phyloP scores from a whole-genome alignment of 306 rosid genomes.

The apple (Malus domestica) region ASM211411v1 NC_041790.1:6364501-6365000 shows the following conservation, averaged over 20 bases:
- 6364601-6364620: too few species aligned
- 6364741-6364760: constrained; percentile 11
- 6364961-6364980: too few species aligned
- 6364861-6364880: constrained; percentile 49
- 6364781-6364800: constrained; percentile 14
- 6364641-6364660: too few species aligned
- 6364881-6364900: constrained; percentile 47
- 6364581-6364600: too few species aligned
- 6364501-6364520: fast-evolving
- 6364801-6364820: constrained; percentile 36
- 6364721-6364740: not conserved
- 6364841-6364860: constrained; percentile 37
- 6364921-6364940: constrained; percentile 20
- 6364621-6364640: too few species aligned
- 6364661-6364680: too few species aligned
- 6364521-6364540: fast-evolving
- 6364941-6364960: too few species aligned
- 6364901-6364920: constrained; percentile 46
- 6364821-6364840: constrained; percentile 50
- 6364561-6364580: too few species aligned
- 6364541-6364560: fast-evolving
- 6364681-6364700: too few species aligned
- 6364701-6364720: constrained; percentile 7
- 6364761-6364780: constrained; percentile 13
- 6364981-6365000: too few species aligned